These are phyloP conservation scores for Metschnikowia bowlesiae DNA, from an alignment of 805 yeast genomes.

Conservation along the genomic window DNA sequence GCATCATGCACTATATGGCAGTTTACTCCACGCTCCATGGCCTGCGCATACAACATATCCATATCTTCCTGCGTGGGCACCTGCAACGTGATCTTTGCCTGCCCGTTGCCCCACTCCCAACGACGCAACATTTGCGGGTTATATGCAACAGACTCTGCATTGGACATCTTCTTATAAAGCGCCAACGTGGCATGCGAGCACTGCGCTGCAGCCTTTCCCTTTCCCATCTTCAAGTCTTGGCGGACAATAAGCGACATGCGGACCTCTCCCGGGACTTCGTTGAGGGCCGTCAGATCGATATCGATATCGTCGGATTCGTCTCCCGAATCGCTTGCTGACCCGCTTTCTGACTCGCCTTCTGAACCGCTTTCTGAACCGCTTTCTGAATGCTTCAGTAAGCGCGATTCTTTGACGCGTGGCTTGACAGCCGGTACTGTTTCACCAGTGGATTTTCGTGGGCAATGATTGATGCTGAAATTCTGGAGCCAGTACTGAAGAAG, in stretches of 20 bases:
- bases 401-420: neutral
- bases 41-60: slow-evolving; percentile 74
- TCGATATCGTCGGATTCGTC: slow-evolving; percentile 43
- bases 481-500: slow-evolving; percentile 1
- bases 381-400: no score
- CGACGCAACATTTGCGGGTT: slow-evolving; percentile 61
- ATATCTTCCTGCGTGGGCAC: slow-evolving; percentile 64
- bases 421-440: neutral
- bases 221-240: slow-evolving; percentile 84
- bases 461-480: neutral
- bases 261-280: slow-evolving; percentile 72
- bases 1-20: slow-evolving; percentile 89
- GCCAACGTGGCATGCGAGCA: slow-evolving; percentile 97
- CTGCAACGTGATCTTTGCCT: slow-evolving; percentile 88
- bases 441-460: neutral
- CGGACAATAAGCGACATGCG: slow-evolving; percentile 86
- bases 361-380: neutral
- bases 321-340: neutral
- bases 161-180: slow-evolving; percentile 65
- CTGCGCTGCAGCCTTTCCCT: slow-evolving; percentile 96
- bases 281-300: slow-evolving; percentile 55
- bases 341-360: neutral
- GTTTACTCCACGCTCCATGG: slow-evolving; percentile 73
- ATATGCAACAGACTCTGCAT: slow-evolving; percentile 47
- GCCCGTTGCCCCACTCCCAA: slow-evolving; percentile 80